A percentile compares a stretch with the other conserved stretches of the same genome.
phyloP scores from a whole-genome alignment of 106 monocot genomes.

The Vanilla planifolia region DNA sequence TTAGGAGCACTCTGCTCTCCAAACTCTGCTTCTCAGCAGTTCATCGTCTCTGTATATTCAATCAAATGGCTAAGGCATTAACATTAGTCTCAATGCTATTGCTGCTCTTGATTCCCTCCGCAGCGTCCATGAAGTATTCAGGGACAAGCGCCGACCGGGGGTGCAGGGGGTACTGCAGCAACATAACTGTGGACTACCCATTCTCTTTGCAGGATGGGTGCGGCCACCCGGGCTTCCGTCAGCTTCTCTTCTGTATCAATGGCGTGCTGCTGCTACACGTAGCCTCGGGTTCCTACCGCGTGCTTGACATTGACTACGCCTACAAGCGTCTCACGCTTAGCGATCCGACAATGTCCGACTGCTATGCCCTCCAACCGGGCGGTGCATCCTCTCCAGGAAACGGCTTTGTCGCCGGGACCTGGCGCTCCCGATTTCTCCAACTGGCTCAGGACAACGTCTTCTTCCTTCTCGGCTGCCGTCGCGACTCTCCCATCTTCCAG shows the following conservation, averaged over 20 bases:
- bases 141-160: too few species aligned
- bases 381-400: conserved; percentile 12
- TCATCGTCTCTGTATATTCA: too few species aligned
- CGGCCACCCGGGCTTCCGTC: conserved; percentile 63
- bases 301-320: conserved; percentile 81
- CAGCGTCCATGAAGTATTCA: too few species aligned
- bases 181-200: conserved; percentile 61
- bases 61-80: too few species aligned
- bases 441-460: conserved; percentile 71
- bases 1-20: too few species aligned
- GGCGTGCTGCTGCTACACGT: conserved; percentile 71
- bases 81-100: too few species aligned
- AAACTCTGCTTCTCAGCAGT: too few species aligned
- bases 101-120: too few species aligned
- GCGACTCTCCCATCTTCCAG: conserved; percentile 70
- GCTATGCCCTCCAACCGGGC: conserved; percentile 45
- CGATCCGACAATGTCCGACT: conserved; percentile 86
- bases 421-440: conserved; percentile 42
- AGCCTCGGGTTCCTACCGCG: conserved; percentile 74
- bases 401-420: conserved; percentile 60
- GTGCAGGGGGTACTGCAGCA: conserved; percentile 64
- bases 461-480: conserved; percentile 69
- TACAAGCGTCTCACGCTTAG: conserved; percentile 61
- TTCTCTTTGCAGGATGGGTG: conserved; percentile 55
- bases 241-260: conserved; percentile 84